Evolutionary conservation across 768 basidiomycete species (phyloP).

Genomic region (Guyanaporus albipodus): DNA sequence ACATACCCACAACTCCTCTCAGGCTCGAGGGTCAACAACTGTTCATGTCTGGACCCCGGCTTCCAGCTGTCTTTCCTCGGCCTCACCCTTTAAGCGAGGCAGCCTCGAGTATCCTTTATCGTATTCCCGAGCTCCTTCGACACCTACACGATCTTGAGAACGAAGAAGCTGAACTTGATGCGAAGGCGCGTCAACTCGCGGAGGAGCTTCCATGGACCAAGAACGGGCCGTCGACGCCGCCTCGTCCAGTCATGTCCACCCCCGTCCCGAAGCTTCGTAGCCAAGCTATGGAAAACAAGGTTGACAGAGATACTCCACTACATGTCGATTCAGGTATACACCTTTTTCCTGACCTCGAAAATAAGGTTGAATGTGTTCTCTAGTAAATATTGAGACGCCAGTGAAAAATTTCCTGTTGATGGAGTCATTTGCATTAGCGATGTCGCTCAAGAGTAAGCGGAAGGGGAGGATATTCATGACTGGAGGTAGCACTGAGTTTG

Average conservation of each 20-base stretch:
- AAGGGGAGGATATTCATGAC: constrained; percentile 21
- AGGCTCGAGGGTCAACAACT: too few species aligned
- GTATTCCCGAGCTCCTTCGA: constrained; percentile 17
- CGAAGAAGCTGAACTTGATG: constrained; percentile 20
- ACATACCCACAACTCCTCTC: too few species aligned
- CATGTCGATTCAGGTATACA: constrained; percentile 10
- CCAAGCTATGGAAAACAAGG: not conserved
- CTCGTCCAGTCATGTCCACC: not conserved
- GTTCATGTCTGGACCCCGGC: constrained; percentile 13
- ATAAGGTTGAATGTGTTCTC: not conserved
- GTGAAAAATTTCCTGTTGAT: constrained; percentile 16
- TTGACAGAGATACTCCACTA: constrained; percentile 2
- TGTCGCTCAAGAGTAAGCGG: constrained; percentile 23
- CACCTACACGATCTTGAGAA: constrained; percentile 20
- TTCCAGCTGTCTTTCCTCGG: not conserved
- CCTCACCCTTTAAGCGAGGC: constrained; percentile 7
- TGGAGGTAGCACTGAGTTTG: constrained; percentile 13
- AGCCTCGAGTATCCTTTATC: constrained; percentile 10
- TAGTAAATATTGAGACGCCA: constrained; percentile 20
- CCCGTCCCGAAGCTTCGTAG: constrained; percentile 1
- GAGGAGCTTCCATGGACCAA: constrained; percentile 1
- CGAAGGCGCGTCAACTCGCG: constrained; percentile 12
- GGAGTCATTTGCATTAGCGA: constrained; percentile 18
- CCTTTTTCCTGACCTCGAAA: not conserved
- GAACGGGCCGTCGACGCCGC: not conserved